Conservation (phyloP, 2,329 filamentous ascomycete species). For the Clonostachys rosea region DNA sequence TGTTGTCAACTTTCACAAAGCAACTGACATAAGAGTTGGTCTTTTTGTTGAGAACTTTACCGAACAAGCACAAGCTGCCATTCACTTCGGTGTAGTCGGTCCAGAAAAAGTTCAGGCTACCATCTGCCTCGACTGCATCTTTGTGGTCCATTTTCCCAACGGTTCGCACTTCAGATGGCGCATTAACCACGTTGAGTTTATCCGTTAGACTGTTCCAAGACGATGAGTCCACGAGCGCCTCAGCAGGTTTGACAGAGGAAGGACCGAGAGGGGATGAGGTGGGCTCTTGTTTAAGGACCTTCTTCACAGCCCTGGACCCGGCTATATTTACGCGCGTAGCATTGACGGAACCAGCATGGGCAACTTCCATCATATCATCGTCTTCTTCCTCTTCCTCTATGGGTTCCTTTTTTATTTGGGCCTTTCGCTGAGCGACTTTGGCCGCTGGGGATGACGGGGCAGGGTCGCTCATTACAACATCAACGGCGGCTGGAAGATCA, state of each 20-base stretch:
- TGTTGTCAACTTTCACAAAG: slow-evolving; percentile 94
- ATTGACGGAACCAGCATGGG: slow-evolving; percentile 67
- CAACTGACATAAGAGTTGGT: slow-evolving; percentile 78
- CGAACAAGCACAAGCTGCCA: slow-evolving; percentile 88
- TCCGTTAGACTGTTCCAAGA: slow-evolving; percentile 86
- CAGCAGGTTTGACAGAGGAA: slow-evolving; percentile 62
- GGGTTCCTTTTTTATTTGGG: slow-evolving; percentile 40
- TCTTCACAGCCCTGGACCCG: slow-evolving; percentile 69
- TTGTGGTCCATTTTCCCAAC: slow-evolving; percentile 79
- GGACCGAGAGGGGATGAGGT: slow-evolving; percentile 72
- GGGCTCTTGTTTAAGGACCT: slow-evolving; percentile 58
- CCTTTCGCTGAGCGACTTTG: slow-evolving; percentile 72
- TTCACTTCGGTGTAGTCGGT: slow-evolving; percentile 92
- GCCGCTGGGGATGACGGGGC: slow-evolving; percentile 82
- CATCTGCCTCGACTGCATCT: slow-evolving; percentile 90
- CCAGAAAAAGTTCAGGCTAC: slow-evolving; percentile 93
- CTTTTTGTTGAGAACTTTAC: slow-evolving; percentile 90
- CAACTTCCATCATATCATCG: slow-evolving; percentile 84
- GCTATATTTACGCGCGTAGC: slow-evolving; percentile 77
- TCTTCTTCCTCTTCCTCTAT: slow-evolving; percentile 70
- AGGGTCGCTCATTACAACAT: slow-evolving; percentile 79
- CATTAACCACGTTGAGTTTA: slow-evolving; percentile 81
- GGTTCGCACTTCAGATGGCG: slow-evolving; percentile 53
- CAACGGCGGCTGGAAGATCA: slow-evolving; percentile 47
- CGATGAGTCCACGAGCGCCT: slow-evolving; percentile 66